Base-by-base conservation (phyloP, 1,284 basidiomycete species). In the Malassezia brasiliensis region DNA sequence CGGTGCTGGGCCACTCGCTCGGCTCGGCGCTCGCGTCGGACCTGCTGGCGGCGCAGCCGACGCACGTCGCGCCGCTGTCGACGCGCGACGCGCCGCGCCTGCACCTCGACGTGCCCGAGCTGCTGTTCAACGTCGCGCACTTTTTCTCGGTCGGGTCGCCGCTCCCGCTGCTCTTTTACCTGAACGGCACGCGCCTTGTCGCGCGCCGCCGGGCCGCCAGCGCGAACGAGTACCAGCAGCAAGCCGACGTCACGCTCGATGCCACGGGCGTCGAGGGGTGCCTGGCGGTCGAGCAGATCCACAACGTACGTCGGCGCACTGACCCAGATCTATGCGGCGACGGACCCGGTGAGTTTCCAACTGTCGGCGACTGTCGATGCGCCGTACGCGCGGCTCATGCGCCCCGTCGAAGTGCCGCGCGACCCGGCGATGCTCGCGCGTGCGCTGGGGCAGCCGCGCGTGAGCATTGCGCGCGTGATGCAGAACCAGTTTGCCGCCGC, bases 101-200 rank as follows among this genome's bases (percentile, higher is more conserved):
- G 9, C 61, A 61, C 35, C 14, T 41, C 28, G 19, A 36, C 14
- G 58, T 44, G 14, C 36, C 55, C 30, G 64, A 64, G n/a, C 48
- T 71, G 32, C 56, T 68, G 34, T 71, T 70, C 76, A 78, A 79
- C 52, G 77, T 77, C 4, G 77, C 77, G 54, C 77, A 76, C 57
- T 72, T 81, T 17, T 81, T 80, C 66, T 73, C 79, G 8, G 74
- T 77, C 14, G 81, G 81, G 5, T 79, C 78, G 50, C 81, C 81
- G 0, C 69, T 81, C 1, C 78, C 79, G 0, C 72, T 82, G 28
- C 81, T 81, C 64, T 70, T 81, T 11, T 79, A 80, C 57, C 68
- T 82, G 6, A 77, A 80, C 50, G 78, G 79, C 39, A 76, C 79
- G 0, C 80, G 81, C 59, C 63, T 81, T 15, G 79, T 81, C 59